Base-by-base conservation (phyloP, 345 rosid genomes). In the Erucastrum elatum region DNA sequence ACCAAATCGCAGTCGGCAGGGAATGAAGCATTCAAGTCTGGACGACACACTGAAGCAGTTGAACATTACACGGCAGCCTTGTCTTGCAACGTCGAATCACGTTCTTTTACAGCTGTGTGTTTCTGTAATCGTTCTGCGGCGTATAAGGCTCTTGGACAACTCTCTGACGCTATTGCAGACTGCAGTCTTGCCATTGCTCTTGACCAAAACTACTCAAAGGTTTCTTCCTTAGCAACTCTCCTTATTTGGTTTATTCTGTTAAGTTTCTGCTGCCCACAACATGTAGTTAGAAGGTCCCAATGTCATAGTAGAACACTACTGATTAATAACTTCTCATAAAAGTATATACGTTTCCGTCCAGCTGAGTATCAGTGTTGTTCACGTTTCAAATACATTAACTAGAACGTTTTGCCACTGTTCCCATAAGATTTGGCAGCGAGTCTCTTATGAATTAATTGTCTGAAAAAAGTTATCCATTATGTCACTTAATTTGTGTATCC, bases 51-150 rank as follows among this genome's bases (percentile, higher is more conserved):
- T 39, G 99, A 95, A 87, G 99, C 99, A 62, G 86, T 91, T 76
- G 98, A 93, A 71, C 90, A 89, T 81, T 95, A 95, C 79, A 87
- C 94, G 62, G 88, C 91, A 70, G 98, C 98, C 53, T 78, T 93
- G 81, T 87, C 92, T 56, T 83, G 84, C 85, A 87, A 86, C 67
- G 85, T 90, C 80, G 96, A 95, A 80, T 91, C 97, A 62, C 93
- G 93, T 34, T 90, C 97, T 68, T 93, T 90, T 84, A 90, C 97
- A 29, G 99, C 98, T 64, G 84, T 91, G 77, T 95, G 99, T 83
- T 91, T 91, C 81, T 95, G 97, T 83, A 95, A 93, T 84, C 97
- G 99, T 79, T 98, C 99, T 79, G 98, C 97, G 41, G 94, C 97
- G 9, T 87, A 87, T 85, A 93, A 91, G 72, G 90, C 93, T 44